Percentiles rank a stretch among this genome's conserved stretches.
These are phyloP conservation scores for Phialophora verrucosa DNA, from an alignment of 2,329 filamentous ascomycete species.

Conservation along the genomic window DNA sequence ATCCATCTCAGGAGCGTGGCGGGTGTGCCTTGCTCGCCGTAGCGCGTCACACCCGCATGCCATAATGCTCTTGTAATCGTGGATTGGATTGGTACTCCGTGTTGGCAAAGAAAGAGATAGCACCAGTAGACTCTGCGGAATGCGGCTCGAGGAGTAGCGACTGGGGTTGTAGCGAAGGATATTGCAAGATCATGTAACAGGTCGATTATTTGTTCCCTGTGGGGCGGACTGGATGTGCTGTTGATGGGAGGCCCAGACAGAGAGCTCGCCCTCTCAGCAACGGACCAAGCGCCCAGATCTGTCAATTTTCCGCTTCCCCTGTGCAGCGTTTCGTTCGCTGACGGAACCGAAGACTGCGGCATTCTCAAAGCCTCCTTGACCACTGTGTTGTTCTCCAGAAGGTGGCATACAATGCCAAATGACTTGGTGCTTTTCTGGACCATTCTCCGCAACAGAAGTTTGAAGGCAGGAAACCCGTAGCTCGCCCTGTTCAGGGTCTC, in stretches of 20 bases:
- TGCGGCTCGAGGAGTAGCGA: conserved; percentile 45
- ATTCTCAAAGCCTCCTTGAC: conserved; percentile 18
- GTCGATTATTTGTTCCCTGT: conserved; percentile 23
- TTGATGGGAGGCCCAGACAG: background rate
- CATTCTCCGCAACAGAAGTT: conserved; percentile 24
- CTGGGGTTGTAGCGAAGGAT: conserved; percentile 29
- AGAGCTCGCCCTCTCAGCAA: background rate
- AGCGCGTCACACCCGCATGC: conserved; percentile 55
- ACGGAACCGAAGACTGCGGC: conserved; percentile 6
- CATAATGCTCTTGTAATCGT: conserved; percentile 57
- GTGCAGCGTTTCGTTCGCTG: background rate
- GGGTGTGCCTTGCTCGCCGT: conserved; percentile 46
- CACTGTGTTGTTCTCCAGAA: conserved; percentile 37
- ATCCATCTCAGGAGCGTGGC: conserved; percentile 51
- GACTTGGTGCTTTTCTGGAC: conserved; percentile 41
- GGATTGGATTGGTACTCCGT: conserved; percentile 51
- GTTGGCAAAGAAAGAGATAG: conserved; percentile 52
- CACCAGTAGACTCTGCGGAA: conserved; percentile 56
- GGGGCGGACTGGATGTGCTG: background rate
- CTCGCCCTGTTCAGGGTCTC: conserved; percentile 19
- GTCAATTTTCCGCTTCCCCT: background rate
- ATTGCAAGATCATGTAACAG: conserved; percentile 32
- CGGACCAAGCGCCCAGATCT: background rate
- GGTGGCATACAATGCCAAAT: conserved; percentile 35
- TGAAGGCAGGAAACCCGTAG: conserved; percentile 16